Evolutionary conservation across 495 filamentous ascomycete species (phyloP).

Genomic region (Penicillium lagena): DNA sequence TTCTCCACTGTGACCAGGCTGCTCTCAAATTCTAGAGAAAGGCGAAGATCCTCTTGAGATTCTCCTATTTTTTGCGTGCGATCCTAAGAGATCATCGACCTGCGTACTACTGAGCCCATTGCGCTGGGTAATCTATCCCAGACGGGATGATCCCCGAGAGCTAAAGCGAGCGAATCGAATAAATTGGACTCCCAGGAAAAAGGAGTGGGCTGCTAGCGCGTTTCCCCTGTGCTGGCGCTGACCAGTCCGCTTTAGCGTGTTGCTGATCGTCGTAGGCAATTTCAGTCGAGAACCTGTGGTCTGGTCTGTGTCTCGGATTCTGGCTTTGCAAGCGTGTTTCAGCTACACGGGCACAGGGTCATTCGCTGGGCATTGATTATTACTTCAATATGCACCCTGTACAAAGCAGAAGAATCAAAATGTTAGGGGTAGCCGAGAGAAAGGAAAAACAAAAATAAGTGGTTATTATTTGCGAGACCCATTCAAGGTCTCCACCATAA

Average conservation of each 20-base stretch:
- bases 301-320: neutral
- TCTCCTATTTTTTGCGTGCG: neutral
- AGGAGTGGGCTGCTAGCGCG: slow-evolving; percentile 18
- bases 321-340: slow-evolving; percentile 13
- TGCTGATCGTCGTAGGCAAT: slow-evolving; percentile 27
- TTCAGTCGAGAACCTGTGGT: slow-evolving; percentile 19
- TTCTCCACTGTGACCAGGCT: too few relatives aligned
- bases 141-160: neutral
- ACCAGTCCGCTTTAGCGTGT: slow-evolving; percentile 12
- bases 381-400: too few relatives aligned
- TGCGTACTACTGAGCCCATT: neutral
- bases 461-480: slow-evolving; percentile 8
- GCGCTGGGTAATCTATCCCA: neutral
- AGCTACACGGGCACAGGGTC: slow-evolving; percentile 5
- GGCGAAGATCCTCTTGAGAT: neutral
- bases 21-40: too few relatives aligned
- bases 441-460: too few relatives aligned
- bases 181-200: slow-evolving; percentile 11
- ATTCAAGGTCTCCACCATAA: slow-evolving; percentile 21
- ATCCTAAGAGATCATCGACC: neutral
- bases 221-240: slow-evolving; percentile 12
- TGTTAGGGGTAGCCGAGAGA: neutral
- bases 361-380: too few relatives aligned
- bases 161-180: slow-evolving; percentile 8
- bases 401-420: too few relatives aligned